Conservation (phyloP, 495 filamentous ascomycete genomes). For the Apiosordaria backusii region DNA sequence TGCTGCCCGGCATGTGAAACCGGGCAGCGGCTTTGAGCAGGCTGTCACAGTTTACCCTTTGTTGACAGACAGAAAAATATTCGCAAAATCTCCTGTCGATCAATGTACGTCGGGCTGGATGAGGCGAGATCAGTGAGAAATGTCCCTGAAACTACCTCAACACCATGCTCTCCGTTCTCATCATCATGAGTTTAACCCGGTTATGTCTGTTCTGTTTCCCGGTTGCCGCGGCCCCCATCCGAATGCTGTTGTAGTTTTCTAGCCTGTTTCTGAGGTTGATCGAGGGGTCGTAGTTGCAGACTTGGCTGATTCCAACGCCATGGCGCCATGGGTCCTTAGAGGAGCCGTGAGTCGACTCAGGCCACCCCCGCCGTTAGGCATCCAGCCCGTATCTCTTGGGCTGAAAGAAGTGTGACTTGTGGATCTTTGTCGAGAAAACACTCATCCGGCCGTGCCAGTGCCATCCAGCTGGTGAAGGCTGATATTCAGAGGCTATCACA, state of each 20-base stretch:
- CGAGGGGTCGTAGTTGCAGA: neutral
- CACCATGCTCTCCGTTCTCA: neutral
- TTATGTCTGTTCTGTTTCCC: neutral
- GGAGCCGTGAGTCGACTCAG: neutral
- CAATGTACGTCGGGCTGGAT: neutral
- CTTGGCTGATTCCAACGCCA: neutral
- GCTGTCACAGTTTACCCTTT: too few relatives aligned
- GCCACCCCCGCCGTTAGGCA: neutral
- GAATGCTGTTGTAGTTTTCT: neutral
- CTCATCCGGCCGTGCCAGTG: neutral
- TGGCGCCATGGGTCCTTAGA: neutral
- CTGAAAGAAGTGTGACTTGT: neutral
- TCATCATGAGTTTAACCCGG: neutral
- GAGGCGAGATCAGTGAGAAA: neutral
- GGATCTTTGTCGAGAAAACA: neutral
- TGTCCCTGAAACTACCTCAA: neutral
- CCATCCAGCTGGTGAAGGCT: neutral
- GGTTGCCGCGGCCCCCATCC: neutral
- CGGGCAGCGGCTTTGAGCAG: too few relatives aligned
- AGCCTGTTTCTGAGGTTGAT: neutral
- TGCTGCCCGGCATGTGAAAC: slow-evolving; percentile 11
- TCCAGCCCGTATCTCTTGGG: neutral
- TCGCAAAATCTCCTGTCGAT: slow-evolving; percentile 3
- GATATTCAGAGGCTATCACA: neutral
- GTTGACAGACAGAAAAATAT: too few relatives aligned